phyloP scores from a whole-genome alignment of 768 basidiomycete genomes.

The Boletus pseudo-olivaceus region DNA sequence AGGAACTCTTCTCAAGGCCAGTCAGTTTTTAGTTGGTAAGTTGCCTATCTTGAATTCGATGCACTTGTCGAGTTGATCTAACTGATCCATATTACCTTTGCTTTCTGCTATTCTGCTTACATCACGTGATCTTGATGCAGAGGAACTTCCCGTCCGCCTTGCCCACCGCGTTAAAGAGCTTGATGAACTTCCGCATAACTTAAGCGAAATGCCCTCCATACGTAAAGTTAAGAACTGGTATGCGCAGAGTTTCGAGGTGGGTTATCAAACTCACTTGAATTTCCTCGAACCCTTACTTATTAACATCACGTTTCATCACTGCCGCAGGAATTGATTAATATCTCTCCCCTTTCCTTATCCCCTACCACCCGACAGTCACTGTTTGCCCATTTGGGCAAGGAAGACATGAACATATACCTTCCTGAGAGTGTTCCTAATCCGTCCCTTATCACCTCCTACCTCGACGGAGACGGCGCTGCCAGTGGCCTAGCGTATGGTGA shows the following conservation, averaged over 20 bases:
- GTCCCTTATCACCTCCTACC: constrained; percentile 16
- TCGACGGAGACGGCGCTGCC: constrained; percentile 28
- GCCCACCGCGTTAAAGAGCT: constrained; percentile 18
- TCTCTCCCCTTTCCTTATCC: constrained; percentile 12
- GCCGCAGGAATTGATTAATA: constrained; percentile 9
- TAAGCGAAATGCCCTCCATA: constrained; percentile 18
- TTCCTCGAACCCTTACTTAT: neutral
- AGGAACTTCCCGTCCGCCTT: constrained; percentile 16
- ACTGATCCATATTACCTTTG: neutral
- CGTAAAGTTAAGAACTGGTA: constrained; percentile 20
- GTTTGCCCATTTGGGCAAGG: constrained; percentile 8
- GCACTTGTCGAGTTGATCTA: too few relatives aligned
- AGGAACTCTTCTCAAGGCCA: constrained; percentile 15
- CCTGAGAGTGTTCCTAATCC: constrained; percentile 15
- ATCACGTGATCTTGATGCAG: neutral
- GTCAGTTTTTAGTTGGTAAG: constrained; percentile 17
- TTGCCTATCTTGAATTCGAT: neutral
- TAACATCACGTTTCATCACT: neutral
- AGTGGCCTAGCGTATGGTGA: constrained; percentile 13
- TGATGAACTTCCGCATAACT: constrained; percentile 15
- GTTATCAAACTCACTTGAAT: neutral
- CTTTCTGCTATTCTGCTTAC: neutral
- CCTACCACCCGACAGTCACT: constrained; percentile 13
- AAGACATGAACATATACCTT: constrained; percentile 15
- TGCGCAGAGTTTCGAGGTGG: constrained; percentile 17